Conservation (phyloP, 1,284 basidiomycete species). For the Fistulinella cinereoalba region DNA sequence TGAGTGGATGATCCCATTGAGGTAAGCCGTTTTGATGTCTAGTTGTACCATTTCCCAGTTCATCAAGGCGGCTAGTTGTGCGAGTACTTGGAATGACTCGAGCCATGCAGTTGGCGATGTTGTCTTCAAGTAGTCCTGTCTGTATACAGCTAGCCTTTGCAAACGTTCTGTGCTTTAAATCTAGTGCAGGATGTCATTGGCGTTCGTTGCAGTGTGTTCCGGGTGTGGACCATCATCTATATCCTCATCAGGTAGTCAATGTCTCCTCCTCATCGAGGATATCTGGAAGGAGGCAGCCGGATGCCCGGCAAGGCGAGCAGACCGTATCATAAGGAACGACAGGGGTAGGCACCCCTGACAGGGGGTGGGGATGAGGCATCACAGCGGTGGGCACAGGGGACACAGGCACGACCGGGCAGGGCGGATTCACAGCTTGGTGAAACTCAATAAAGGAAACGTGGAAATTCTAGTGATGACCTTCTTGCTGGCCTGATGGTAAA, state of each 20-base stretch:
- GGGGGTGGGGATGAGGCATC: no score
- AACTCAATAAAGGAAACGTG: not conserved
- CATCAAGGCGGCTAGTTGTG: not conserved
- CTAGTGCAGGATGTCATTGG: not conserved
- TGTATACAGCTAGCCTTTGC: not conserved
- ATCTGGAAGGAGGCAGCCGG: no score
- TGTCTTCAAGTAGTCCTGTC: slow-evolving; percentile 1
- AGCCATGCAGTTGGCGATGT: not conserved
- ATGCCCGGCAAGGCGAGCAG: no score
- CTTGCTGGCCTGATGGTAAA: not conserved
- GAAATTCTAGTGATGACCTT: not conserved
- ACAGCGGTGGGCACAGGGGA: no score
- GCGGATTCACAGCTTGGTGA: not conserved
- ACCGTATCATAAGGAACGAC: no score
- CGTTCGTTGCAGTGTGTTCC: not conserved
- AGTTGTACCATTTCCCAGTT: slow-evolving; percentile 12
- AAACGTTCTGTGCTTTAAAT: slow-evolving; percentile 4
- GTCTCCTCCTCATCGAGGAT: no score
- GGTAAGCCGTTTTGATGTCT: slow-evolving; percentile 3
- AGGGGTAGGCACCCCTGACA: no score
- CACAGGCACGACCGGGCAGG: not conserved
- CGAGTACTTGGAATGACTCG: slow-evolving; percentile 1
- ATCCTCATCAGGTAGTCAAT: no score
- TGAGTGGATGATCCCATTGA: not conserved
- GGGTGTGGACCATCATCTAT: no score